Conservation (phyloP, 371 early-diverging fungal species). For the Umbelopsis sp. region DNA sequence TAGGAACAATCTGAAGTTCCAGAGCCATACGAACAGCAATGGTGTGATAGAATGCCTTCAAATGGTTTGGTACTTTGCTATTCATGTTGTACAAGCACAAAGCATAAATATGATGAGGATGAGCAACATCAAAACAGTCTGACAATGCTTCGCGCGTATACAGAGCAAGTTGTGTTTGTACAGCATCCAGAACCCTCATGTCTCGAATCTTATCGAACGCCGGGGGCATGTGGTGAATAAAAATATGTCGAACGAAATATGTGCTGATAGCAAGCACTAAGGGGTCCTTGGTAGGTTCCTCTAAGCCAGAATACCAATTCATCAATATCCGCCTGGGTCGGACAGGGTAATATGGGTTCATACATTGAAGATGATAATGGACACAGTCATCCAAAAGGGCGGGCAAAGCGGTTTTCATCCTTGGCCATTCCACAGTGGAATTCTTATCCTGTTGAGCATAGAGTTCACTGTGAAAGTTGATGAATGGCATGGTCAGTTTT, state of each 20-base stretch:
- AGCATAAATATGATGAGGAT: conserved; percentile 30
- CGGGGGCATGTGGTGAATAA: conserved; percentile 33
- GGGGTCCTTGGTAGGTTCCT: conserved; percentile 26
- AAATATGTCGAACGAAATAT: conserved; percentile 34
- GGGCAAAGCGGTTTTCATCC: conserved; percentile 20
- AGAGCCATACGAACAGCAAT: conserved; percentile 35
- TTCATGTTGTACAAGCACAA: conserved; percentile 34
- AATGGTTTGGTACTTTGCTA: conserved; percentile 25
- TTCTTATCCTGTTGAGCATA: conserved; percentile 24
- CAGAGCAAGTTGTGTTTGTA: conserved; percentile 28
- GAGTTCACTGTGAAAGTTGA: conserved; percentile 33
- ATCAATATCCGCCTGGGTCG: conserved; percentile 25
- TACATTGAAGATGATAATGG: conserved; percentile 25
- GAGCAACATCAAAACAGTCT: conserved; percentile 37
- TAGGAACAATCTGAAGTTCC: conserved; percentile 27
- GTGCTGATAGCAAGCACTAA: conserved; percentile 30
- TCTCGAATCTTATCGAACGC: conserved; percentile 24
- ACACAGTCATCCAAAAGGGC: conserved; percentile 30
- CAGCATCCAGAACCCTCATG: conserved; percentile 26
- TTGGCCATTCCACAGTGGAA: conserved; percentile 24
- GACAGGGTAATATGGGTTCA: conserved; percentile 41
- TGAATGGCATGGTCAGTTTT: conserved; percentile 24
- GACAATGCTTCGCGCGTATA: conserved; percentile 31
- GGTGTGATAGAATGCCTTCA: conserved; percentile 34
- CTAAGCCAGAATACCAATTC: conserved; percentile 28